These are phyloP conservation scores for Pythium grandisporangium DNA, from an alignment of 352 stramenopile species.

Conservation along the genomic window DNA sequence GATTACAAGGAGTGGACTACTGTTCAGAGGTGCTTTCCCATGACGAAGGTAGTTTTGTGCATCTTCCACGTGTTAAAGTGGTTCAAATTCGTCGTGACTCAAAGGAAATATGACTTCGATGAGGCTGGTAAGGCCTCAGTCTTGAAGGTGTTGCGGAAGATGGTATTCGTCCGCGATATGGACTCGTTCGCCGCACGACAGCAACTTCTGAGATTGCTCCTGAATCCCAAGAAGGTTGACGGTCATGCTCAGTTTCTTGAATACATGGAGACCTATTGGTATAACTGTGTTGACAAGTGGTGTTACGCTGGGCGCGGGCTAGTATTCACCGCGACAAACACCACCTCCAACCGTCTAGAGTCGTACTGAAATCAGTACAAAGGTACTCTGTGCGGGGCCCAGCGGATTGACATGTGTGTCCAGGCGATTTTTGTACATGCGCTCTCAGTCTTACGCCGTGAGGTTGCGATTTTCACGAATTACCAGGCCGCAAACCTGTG, in stretches of 20 bases:
- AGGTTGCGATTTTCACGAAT: neutral
- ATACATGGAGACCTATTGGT: slow-evolving; percentile 5
- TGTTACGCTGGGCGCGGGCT: neutral
- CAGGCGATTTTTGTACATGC: slow-evolving; percentile 1
- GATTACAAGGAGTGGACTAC: slow-evolving; percentile 12
- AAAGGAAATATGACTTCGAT: no score
- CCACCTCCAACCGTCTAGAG: slow-evolving; percentile 6
- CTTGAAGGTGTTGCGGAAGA: no score
- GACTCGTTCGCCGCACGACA: no score
- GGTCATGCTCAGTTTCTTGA: no score
- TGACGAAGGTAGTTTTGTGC: slow-evolving; percentile 5
- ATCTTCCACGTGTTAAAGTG: slow-evolving; percentile 13
- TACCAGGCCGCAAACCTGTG: no score
- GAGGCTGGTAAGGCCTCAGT: no score
- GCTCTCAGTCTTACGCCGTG: neutral
- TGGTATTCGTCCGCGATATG: no score
- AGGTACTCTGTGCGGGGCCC: neutral
- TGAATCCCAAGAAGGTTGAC: no score
- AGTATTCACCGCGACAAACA: slow-evolving; percentile 6
- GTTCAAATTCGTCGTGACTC: slow-evolving; percentile 4
- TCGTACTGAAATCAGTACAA: slow-evolving; percentile 6
- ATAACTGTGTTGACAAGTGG: slow-evolving; percentile 3
- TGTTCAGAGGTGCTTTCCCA: slow-evolving; percentile 1
- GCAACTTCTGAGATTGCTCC: no score
- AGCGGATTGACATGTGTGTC: slow-evolving; percentile 4